phyloP scores from a whole-genome alignment of 192 early-diverging fungal species.

The Coemansia sp. region DNA sequence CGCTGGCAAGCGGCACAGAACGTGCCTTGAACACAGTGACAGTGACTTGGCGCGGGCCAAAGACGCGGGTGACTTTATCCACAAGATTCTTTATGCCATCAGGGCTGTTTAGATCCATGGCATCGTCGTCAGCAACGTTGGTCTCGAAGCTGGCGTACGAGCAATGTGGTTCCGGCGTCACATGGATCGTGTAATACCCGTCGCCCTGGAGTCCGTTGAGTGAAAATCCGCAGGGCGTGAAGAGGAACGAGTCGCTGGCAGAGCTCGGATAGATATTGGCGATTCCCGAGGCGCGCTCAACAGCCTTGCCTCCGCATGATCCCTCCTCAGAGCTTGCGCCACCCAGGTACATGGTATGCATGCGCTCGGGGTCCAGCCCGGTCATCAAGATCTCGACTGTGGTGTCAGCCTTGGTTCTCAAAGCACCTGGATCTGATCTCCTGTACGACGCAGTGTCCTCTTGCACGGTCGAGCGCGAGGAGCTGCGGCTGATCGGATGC shows the following conservation, averaged over 20 bases:
- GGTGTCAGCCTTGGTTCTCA: constrained; percentile 58
- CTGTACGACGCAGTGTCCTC: not conserved
- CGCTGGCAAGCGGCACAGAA: not conserved
- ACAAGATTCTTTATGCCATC: constrained; percentile 66
- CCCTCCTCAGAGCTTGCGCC: constrained; percentile 60
- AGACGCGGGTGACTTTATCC: constrained; percentile 74
- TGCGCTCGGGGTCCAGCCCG: constrained; percentile 74
- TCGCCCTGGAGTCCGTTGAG: constrained; percentile 83
- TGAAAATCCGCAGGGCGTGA: constrained; percentile 96
- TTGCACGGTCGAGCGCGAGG: constrained; percentile 44
- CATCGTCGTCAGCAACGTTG: constrained; percentile 70
- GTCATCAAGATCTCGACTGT: constrained; percentile 98
- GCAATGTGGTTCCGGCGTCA: constrained; percentile 96
- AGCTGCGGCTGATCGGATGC: constrained; percentile 37
- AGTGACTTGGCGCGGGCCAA: constrained; percentile 77
- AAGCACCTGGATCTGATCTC: not conserved
- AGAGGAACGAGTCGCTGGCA: constrained; percentile 84
- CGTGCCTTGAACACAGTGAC: constrained; percentile 76
- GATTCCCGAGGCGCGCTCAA: constrained; percentile 79
- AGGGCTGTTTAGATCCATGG: constrained; percentile 45
- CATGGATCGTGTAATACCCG: constrained; percentile 95
- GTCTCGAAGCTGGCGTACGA: constrained; percentile 99
- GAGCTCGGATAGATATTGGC: constrained; percentile 77
- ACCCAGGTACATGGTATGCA: constrained; percentile 74
- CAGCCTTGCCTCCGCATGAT: constrained; percentile 63